Percentiles rank a stretch among this genome's conserved stretches.
Evolutionary conservation across 2,329 filamentous ascomycete genomes (phyloP).

Genomic region (Fusarium sp.): DNA sequence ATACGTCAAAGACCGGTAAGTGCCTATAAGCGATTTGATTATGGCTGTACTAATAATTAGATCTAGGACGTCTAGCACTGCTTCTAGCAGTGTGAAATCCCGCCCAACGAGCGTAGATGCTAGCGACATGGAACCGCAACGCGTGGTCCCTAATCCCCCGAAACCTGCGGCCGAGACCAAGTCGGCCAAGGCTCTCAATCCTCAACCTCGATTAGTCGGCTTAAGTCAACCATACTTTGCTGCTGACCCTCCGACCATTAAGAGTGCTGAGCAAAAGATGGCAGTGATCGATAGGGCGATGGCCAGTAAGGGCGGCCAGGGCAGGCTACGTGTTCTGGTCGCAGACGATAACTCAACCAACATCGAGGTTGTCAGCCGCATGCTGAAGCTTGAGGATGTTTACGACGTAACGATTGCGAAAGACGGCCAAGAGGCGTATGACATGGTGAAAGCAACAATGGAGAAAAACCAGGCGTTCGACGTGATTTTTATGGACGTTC

Average conservation of each 20-base stretch:
- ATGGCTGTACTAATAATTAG: conserved; percentile 28
- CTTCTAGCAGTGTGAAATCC: conserved; percentile 67
- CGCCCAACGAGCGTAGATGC: conserved; percentile 63
- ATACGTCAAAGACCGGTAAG: conserved; percentile 74
- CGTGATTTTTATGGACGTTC: conserved; percentile 95
- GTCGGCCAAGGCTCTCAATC: conserved; percentile 64
- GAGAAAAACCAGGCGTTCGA: conserved; percentile 79
- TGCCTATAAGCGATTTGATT: neutral
- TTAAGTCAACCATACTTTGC: conserved; percentile 86
- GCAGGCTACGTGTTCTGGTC: conserved; percentile 84
- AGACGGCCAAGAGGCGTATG: conserved; percentile 88
- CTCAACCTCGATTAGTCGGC: conserved; percentile 83
- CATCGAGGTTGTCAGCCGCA: conserved; percentile 69
- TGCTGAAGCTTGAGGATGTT: conserved; percentile 82
- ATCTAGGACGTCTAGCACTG: conserved; percentile 64
- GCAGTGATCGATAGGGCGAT: conserved; percentile 75
- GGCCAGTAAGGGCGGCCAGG: conserved; percentile 68
- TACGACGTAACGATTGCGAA: conserved; percentile 90
- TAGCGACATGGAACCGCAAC: conserved; percentile 55
- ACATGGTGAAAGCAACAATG: conserved; percentile 87
- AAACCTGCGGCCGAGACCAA: conserved; percentile 49
- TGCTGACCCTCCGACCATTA: conserved; percentile 54
- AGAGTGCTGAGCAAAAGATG: conserved; percentile 69
- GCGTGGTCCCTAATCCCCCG: conserved; percentile 44
- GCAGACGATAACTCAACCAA: conserved; percentile 78